Conservation (phyloP, 75 land plant genomes). For the Selaginella tamariscina region DNA sequence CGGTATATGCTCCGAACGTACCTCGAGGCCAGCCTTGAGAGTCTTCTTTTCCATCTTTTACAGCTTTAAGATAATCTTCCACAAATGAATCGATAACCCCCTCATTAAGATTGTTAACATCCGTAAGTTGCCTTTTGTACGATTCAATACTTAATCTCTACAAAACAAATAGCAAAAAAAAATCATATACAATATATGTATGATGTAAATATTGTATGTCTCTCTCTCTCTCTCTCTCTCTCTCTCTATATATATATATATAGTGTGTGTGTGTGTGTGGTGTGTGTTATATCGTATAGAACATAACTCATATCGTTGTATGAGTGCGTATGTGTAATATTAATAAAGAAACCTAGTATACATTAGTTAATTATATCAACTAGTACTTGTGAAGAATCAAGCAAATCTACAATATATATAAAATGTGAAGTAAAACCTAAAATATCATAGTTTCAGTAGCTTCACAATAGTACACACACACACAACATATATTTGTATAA, state of each 20-base stretch:
- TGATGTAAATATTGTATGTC: not conserved
- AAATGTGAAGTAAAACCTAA: too few species aligned
- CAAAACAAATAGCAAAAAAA: constrained; percentile 4
- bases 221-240: too few species aligned
- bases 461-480: too few species aligned
- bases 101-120: constrained; percentile 34
- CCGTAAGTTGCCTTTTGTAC: constrained; percentile 24
- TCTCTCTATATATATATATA: too few species aligned
- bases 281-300: too few species aligned
- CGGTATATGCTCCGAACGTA: not conserved
- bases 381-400: not conserved
- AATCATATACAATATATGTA: not conserved
- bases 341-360: constrained; percentile 9
- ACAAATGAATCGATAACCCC: constrained; percentile 43
- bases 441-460: too few species aligned
- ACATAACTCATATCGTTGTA: not conserved
- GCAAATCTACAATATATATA: too few species aligned
- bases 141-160: constrained; percentile 47
- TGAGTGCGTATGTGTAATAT: not conserved
- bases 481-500: too few species aligned
- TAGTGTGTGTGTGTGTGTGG: too few species aligned
- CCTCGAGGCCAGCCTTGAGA: constrained; percentile 55
- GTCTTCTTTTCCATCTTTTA: constrained; percentile 39
- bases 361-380: not conserved
- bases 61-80: constrained; percentile 34